Base-by-base conservation (phyloP, 768 basidiomycete genomes). In the Termitomyces eurrhizus region DNA sequence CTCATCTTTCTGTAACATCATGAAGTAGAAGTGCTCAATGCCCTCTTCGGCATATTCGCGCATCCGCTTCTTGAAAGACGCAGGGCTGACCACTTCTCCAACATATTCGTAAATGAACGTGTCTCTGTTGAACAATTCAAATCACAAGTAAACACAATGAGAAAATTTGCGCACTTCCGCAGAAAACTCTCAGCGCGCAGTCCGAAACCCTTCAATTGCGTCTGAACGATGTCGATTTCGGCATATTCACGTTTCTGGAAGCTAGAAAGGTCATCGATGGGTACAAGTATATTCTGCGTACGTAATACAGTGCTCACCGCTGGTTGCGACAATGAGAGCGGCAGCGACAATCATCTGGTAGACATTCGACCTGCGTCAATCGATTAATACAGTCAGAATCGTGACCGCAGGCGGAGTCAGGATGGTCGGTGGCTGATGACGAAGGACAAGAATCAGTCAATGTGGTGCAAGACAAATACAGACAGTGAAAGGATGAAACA, bases 1-100 rank as follows among this genome's bases (percentile, higher is more conserved):
- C 83, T 98, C 95, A 66, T 96, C 95, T 70, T 92, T 94, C 76
- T 99, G 97, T 60, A 99, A 74, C 91, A 96, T 95, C 97, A 98
- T 99, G 72, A 99, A 99, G 77, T 98, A 99, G 67, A 98, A 99
- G 73, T 98, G 97, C 56, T 84, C 81, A 64, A 98, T 94, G 18
- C 96, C 96, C 71, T 97, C 93, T 46, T 88, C 84, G 2, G 86
- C 95, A 70, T 99, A 99, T 9, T 89, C 88, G 42, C 90, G 84
- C 93, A 99, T 98, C 35, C 96, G 87, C 72, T 92, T 93, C 74
- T 90, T 85, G 72, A 99, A 97, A 16, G 90, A 88, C 12, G 78
- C 76, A 39, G 93, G 90, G 60, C 85, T 89, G 66, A 99, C 92
- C 24, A 99, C 94, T 63, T 99, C 97, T 36, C 97, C 97, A 37